Base-by-base conservation (phyloP, 345 rosid genomes). In the Salix arbutifolia region DNA sequence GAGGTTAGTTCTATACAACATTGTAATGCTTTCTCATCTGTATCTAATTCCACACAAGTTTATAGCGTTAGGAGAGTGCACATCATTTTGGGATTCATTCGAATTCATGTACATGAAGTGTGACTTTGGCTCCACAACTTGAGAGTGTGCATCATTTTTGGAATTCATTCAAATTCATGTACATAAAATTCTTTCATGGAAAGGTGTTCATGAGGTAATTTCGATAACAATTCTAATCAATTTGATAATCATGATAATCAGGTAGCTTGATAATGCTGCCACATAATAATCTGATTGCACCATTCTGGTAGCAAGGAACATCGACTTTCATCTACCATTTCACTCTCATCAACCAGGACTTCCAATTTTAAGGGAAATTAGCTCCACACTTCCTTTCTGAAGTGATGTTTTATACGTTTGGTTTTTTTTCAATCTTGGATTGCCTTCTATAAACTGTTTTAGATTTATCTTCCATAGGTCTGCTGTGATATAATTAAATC, bases 251-350 rank as follows among this genome's bases (percentile, higher is more conserved):
- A 42, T 3, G 14, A 11, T 42, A 44, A 44, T 44, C 50, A 44
- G 17, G n/a, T 72, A 30, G n/a, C 74, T 30, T 58, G 69, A 52
- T 62, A 26, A 23, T 62, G 58, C 38, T n/a, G 13, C 3, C 14
- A 62, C 9, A 44, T 62, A 73, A 73, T 73, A 73, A 62, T 73
- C 26, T 73, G 38, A 73, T 17, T 42, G n/a, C 13, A 73, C 53
- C 37, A 16, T n/a, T 8, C 18, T 19, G 9, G 11, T 74, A 17
- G 18, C 21, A 48, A 4, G 62, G 30, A 40, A 46, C 46, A 21
- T 31, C 0, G 21, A 58, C 68, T 19, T 31, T 14, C 66, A 46
- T 33, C 60, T 21, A 12, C 50, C 4, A 0, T 72, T 72, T 35
- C n/a, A 35, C 38, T 19, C 66, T 7, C 75, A 53, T 21, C 50